Percentiles rank a stretch among this genome's conserved stretches.
These are phyloP conservation scores for Blastomyces parvus DNA, from an alignment of 2,329 filamentous ascomycete genomes.

Conservation along the genomic window DNA sequence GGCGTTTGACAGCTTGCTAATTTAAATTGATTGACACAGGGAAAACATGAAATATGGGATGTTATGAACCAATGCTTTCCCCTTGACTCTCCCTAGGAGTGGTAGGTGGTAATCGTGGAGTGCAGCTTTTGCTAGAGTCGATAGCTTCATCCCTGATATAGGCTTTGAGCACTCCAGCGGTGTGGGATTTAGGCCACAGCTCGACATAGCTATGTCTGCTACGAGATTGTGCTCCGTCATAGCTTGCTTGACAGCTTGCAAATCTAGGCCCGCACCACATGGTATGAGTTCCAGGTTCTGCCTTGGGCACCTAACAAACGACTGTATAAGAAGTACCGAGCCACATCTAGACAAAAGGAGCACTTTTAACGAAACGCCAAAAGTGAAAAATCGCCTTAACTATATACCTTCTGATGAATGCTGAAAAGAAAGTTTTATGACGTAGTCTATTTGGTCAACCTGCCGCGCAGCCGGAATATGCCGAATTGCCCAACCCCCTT, in stretches of 20 bases:
- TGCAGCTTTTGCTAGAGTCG: background rate
- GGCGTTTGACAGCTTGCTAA: background rate
- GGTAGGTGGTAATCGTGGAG: background rate
- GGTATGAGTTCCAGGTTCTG: no score
- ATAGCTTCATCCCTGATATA: background rate
- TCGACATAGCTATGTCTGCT: background rate
- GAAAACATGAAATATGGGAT: background rate
- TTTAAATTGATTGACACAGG: background rate
- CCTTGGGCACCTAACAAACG: no score
- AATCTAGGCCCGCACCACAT: no score
- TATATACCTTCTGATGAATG: background rate
- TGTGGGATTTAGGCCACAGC: background rate
- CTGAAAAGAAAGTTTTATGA: background rate
- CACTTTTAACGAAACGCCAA: background rate
- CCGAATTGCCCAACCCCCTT: constrained; percentile 9
- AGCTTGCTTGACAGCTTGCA: no score
- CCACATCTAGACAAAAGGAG: background rate
- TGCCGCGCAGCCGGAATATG: background rate
- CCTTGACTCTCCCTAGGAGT: background rate
- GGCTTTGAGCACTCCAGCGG: background rate
- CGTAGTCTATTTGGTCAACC: background rate
- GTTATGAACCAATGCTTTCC: background rate
- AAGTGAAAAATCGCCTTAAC: background rate
- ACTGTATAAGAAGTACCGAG: background rate
- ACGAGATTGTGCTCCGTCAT: no score